Evolutionary conservation across 169 alveolate species (phyloP).

Genomic region (Plasmodium coatneyi): DNA sequence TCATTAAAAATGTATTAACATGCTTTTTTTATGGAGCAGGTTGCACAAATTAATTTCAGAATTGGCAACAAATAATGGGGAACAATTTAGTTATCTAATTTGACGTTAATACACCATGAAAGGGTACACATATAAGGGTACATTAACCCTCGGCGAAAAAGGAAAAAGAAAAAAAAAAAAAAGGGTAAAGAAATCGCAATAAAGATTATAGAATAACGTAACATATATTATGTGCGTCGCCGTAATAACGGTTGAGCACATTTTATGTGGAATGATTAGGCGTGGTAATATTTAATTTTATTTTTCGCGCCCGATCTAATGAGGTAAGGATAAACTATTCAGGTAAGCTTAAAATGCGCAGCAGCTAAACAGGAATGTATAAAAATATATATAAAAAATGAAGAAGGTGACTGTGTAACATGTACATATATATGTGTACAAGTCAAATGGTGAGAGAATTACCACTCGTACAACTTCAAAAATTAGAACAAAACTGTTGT

Average conservation of each 20-base stretch:
- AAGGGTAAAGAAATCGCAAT: no score
- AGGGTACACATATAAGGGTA: neutral
- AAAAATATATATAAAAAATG: neutral
- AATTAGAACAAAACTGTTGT: neutral
- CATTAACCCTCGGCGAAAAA: neutral
- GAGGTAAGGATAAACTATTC: neutral
- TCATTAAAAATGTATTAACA: neutral
- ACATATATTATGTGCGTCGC: neutral
- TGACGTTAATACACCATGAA: neutral
- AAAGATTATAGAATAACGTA: no score
- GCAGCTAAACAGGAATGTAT: neutral
- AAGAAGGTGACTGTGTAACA: neutral
- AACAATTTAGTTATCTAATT: neutral
- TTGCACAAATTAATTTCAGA: neutral
- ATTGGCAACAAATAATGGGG: neutral
- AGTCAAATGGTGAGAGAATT: neutral
- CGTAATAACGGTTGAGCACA: neutral
- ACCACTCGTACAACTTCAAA: neutral
- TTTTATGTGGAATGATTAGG: neutral
- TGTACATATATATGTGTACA: neutral
- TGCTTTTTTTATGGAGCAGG: neutral
- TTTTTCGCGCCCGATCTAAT: neutral
- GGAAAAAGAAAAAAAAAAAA: neutral
- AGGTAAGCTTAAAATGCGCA: neutral
- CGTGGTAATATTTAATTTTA: neutral